Evolutionary conservation across 2,329 filamentous ascomycete genomes (phyloP).

Genomic region (Pseudocercospora crystallina): DNA sequence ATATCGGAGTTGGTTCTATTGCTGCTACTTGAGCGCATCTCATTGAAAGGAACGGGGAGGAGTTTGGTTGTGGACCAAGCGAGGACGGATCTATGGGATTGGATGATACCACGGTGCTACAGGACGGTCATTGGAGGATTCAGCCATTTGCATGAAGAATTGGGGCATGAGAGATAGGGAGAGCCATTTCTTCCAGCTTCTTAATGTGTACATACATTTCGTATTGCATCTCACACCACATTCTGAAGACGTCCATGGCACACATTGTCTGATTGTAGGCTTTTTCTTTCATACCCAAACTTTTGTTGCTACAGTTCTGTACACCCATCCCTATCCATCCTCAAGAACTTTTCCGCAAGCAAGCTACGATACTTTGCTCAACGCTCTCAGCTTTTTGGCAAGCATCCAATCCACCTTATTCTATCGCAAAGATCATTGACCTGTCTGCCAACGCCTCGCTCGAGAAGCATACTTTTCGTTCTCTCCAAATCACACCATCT

Average conservation of each 20-base stretch:
- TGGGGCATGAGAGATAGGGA: too few species aligned
- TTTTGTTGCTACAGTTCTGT: too few species aligned
- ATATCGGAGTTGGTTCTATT: too few species aligned
- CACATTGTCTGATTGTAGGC: too few species aligned
- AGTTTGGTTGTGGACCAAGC: background rate
- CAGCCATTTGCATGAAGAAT: too few species aligned
- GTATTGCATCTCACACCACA: too few species aligned
- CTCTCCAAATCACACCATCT: too few species aligned
- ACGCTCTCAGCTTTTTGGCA: background rate
- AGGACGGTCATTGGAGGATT: conserved; percentile 7
- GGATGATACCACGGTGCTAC: conserved; percentile 15
- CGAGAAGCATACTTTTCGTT: background rate
- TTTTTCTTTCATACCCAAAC: too few species aligned
- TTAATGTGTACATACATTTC: too few species aligned
- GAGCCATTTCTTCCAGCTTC: too few species aligned
- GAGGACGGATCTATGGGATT: background rate
- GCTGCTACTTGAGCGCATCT: background rate
- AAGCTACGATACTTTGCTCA: background rate
- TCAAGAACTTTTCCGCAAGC: background rate
- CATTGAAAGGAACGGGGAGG: background rate
- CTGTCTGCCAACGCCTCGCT: background rate
- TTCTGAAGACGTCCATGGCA: too few species aligned
- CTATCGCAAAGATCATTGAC: background rate
- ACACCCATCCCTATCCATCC: background rate
- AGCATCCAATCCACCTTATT: background rate